These are phyloP conservation scores for Linnemannia hyalina DNA, from an alignment of 192 early-diverging fungal species.

Conservation along the genomic window DNA sequence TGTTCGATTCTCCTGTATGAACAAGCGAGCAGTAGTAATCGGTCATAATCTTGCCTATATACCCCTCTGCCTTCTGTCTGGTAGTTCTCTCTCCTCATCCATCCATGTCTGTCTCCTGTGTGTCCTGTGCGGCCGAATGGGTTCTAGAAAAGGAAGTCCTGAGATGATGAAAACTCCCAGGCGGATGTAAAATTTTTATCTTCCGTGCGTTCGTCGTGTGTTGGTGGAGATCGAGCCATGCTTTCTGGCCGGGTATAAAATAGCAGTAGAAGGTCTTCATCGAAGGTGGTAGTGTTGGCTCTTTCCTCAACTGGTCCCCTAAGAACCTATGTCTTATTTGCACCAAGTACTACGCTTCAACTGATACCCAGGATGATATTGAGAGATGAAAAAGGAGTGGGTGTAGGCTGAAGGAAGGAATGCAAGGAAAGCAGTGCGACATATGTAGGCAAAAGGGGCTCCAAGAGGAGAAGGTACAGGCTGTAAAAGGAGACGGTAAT, in stretches of 20 bases:
- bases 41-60: background rate
- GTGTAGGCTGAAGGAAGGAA: background rate
- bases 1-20: background rate
- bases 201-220: background rate
- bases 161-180: constrained; percentile 37
- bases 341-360: background rate
- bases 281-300: background rate
- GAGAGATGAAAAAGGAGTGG: background rate
- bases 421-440: background rate
- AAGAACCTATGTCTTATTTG: background rate
- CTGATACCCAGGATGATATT: background rate
- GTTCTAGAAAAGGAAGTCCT: constrained; percentile 36
- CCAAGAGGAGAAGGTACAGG: background rate
- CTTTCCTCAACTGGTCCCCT: background rate
- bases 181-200: constrained; percentile 1
- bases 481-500: background rate
- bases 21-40: background rate
- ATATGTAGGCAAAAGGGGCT: background rate
- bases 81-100: background rate
- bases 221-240: background rate
- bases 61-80: background rate
- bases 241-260: background rate
- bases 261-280: background rate
- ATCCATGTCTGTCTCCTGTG: background rate
- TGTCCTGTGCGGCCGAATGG: constrained; percentile 11